Evolutionary conservation across 306 rosid genomes (phyloP).

Genomic region (Pyrus communis): DNA sequence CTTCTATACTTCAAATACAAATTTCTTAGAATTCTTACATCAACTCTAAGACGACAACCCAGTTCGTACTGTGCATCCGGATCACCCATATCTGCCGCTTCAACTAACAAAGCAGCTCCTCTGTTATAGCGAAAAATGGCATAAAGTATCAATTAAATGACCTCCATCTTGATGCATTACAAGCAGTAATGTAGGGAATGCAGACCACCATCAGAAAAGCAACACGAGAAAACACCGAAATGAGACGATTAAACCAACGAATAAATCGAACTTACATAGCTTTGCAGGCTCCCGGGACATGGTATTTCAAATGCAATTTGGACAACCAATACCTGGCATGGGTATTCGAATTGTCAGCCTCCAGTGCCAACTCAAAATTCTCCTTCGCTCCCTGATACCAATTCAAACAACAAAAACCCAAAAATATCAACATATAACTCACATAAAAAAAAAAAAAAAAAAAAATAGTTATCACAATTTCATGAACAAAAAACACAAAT

Average conservation of each 20-base stretch:
- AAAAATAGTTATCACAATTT: no score
- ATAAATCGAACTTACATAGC: conserved; percentile 48
- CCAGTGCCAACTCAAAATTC: conserved; percentile 87
- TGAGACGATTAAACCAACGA: background rate
- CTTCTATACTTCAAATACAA: background rate
- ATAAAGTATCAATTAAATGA: background rate
- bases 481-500: no score
- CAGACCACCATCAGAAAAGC: conserved; percentile 1
- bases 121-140: conserved; percentile 29
- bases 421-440: background rate
- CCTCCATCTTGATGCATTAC: background rate
- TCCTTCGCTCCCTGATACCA: conserved; percentile 71
- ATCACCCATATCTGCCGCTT: conserved; percentile 95
- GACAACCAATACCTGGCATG: conserved; percentile 89
- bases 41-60: conserved; percentile 76
- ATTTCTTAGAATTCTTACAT: conserved; percentile 29
- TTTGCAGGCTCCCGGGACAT: conserved; percentile 73
- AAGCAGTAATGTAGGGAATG: background rate
- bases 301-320: conserved; percentile 83
- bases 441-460: background rate
- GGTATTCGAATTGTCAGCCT: conserved; percentile 69
- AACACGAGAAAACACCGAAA: background rate
- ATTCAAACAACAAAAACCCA: background rate
- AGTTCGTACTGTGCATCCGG: conserved; percentile 81
- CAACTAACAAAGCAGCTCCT: conserved; percentile 81